A percentile compares a stretch with the other conserved stretches of the same genome.
These are phyloP conservation scores for Neurospora sp. DNA, from an alignment of 495 filamentous ascomycete species.

Conservation along the genomic window DNA sequence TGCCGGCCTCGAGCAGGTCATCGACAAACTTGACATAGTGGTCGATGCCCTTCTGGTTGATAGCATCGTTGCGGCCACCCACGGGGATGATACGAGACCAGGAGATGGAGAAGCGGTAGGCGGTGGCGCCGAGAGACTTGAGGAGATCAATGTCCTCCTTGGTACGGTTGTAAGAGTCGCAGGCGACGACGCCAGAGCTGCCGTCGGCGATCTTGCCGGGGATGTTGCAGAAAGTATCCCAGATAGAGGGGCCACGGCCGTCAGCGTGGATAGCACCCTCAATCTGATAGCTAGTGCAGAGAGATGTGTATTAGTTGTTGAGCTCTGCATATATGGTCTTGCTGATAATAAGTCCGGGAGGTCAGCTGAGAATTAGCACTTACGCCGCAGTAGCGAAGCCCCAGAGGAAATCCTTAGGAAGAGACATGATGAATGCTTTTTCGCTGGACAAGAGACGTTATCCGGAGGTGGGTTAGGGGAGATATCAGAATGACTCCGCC, in stretches of 20 bases:
- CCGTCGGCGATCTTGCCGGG: constrained; percentile 67
- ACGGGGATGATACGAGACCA: constrained; percentile 66
- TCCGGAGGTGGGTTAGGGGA: neutral
- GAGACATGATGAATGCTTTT: constrained; percentile 30
- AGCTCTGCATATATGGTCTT: neutral
- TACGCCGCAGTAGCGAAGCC: constrained; percentile 72
- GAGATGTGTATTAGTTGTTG: neutral
- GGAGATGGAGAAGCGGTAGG: constrained; percentile 67
- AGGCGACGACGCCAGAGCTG: constrained; percentile 57
- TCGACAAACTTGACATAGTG: constrained; percentile 53
- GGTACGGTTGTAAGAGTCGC: constrained; percentile 67
- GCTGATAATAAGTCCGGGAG: neutral
- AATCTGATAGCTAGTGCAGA: constrained; percentile 54
- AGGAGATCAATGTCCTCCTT: constrained; percentile 63
- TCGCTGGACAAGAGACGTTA: neutral
- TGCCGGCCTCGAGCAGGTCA: constrained; percentile 48
- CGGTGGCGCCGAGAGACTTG: constrained; percentile 51
- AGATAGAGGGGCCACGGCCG: constrained; percentile 64
- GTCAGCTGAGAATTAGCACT: constrained; percentile 12
- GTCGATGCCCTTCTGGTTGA: constrained; percentile 49
- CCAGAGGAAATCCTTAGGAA: constrained; percentile 70
- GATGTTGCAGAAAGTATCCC: constrained; percentile 65
- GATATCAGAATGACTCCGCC: neutral
- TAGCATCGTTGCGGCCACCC: constrained; percentile 49
- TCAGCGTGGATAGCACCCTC: constrained; percentile 59